Base-by-base conservation (phyloP, 2,329 filamentous ascomycete species). In the Claviceps sorghi region DNA sequence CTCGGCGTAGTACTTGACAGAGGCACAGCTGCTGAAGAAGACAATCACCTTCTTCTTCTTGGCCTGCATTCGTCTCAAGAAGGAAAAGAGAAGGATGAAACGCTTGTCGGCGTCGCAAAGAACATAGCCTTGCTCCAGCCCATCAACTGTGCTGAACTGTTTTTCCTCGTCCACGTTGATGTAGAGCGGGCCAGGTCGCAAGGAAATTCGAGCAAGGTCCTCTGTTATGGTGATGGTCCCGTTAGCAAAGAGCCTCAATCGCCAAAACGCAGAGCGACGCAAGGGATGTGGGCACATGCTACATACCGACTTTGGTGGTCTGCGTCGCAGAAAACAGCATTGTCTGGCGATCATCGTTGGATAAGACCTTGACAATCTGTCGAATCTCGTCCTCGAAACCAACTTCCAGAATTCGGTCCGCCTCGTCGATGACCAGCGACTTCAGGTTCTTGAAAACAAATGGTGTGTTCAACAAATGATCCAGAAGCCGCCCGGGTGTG, bases 321-420 rank as follows among this genome's bases (percentile, higher is more conserved):
- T 97, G 93, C 4, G 93, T 98, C 15, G 93, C 93, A 15, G 89
- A 96, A 76, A 98, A 98, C n/a, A 98, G 79, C 84, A 95, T 93
- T 0, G 90, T 96, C 69, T 97, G 91, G 55, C 93, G 77, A 58
- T 90, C 82, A 53, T 94, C 83, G 59, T 84, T 85, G 47, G 90
- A 88, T 19, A 97, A 73, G 52, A 97, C 93, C 75, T 94, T 94
- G 68, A 97, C 84, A 60, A 98, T 95, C 67, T 94, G 85, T 58
- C 88, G 79, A 86, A 98, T 95, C 72, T 98, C 93, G 64, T 97
- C 93, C 69, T 98, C 93, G 75, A 98, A 98, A 61, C 93, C 91
- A 56, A 96, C 88, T 71, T 98, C 93, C 45, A 98, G 74, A 57
- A 98, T 96, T 48, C 93, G 84, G 66, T 98, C 93, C 19, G 93